Conservation (phyloP, 164 flowering plant species). For the Magnolia kwangsiensis region DNA sequence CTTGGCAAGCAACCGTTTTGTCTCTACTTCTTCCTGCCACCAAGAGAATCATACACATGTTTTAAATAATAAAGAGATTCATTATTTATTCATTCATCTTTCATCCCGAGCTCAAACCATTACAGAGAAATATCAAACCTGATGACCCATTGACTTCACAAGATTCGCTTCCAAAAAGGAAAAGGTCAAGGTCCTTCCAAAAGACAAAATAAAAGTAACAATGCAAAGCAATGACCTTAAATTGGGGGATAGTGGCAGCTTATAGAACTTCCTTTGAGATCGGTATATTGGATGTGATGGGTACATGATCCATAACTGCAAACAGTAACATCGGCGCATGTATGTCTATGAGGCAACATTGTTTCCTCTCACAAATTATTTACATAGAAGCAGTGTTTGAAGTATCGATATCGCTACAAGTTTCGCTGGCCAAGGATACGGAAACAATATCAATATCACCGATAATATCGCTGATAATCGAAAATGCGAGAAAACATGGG, state of each 20-base stretch:
- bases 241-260: neutral
- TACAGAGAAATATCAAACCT: neutral
- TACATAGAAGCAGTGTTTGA: too few species aligned
- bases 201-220: too few species aligned
- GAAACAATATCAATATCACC: too few species aligned
- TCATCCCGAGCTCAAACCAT: neutral
- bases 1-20: conserved; percentile 40
- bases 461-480: too few species aligned
- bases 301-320: neutral
- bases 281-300: neutral
- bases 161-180: neutral
- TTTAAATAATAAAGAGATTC: neutral
- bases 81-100: neutral
- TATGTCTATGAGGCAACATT: neutral
- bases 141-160: neutral
- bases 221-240: too few species aligned
- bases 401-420: too few species aligned
- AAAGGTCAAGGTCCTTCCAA: neutral
- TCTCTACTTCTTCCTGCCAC: conserved; percentile 73
- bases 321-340: neutral
- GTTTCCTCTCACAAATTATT: neutral
- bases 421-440: too few species aligned
- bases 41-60: conserved; percentile 14
- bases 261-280: neutral
- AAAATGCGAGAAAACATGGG: too few species aligned